Base-by-base conservation (phyloP, 768 basidiomycete genomes). In the Antrodiella citrinella region DNA sequence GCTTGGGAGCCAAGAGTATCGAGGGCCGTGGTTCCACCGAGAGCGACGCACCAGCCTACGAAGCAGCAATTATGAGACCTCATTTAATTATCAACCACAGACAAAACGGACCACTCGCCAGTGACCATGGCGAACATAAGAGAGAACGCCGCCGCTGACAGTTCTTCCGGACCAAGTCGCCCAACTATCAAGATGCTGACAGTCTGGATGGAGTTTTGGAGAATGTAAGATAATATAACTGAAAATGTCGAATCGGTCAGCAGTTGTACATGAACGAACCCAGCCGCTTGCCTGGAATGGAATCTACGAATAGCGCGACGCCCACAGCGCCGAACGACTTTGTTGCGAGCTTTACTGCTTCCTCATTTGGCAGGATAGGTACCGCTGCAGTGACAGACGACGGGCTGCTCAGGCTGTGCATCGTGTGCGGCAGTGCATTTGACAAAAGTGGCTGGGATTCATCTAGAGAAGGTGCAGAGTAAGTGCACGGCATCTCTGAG, bases 61-160 rank as follows among this genome's bases (percentile, higher is more conserved):
- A 46, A 2, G 47, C 26, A 48, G 55, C 54, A 54, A n/a, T n/a
- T n/a, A n/a, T n/a, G n/a, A n/a, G n/a, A n/a, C n/a, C n/a, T n/a
- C n/a, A n/a, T n/a, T n/a, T n/a, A n/a, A n/a, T n/a, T n/a, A n/a
- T n/a, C n/a, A 56, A 48, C 51, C 45, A 24, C 52, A 44, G 63
- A 58, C 43, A 51, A 54, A 51, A 48, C 54, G 60, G 30, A 35
- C 7, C 64, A 82, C 81, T 81, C 67, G 78, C 84, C 82, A 73
- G 86, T 84, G 5, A 86, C 86, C 61, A 80, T 84, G 12, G 84
- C 85, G 57, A 89, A 66, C 85, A 88, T 88, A 61, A 84, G 67
- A 23, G 82, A 75, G 57, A 87, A 84, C 40, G 86, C 84, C 11
- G 86, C 75, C 1, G 77, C 80, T 1, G 84, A 84, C 13, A 89